Conservation (phyloP, 1,139 yeast genomes). For the Diutina scorzettiae region DNA sequence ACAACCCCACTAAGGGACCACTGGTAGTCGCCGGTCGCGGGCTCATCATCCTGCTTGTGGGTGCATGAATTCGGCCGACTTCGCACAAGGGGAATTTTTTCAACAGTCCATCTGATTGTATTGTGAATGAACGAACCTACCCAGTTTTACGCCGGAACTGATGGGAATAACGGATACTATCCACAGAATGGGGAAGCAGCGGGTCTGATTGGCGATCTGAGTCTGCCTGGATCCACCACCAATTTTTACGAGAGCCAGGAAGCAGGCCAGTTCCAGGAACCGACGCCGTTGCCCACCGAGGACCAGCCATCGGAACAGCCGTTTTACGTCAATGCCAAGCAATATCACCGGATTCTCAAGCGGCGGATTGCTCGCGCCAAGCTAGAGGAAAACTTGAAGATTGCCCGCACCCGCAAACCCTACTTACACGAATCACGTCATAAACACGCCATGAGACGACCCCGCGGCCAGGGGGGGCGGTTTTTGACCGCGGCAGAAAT, state of each 20-base stretch:
- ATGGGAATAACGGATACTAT: constrained; percentile 8
- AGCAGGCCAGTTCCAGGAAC: background rate
- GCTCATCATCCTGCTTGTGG: too few species aligned
- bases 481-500: constrained; percentile 95
- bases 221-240: background rate
- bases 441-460: constrained; percentile 98
- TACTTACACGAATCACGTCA: constrained; percentile 95
- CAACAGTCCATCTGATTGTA: background rate
- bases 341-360: constrained; percentile 86
- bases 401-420: constrained; percentile 85
- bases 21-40: background rate
- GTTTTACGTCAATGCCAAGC: constrained; percentile 94
- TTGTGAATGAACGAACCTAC: constrained; percentile 2
- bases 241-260: background rate
- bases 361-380: constrained; percentile 90
- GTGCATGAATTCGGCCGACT: too few species aligned
- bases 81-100: background rate
- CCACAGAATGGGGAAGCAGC: background rate
- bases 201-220: background rate
- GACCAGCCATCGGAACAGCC: constrained; percentile 54
- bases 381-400: constrained; percentile 77
- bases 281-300: constrained; percentile 7
- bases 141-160: constrained; percentile 7
- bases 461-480: constrained; percentile 97
- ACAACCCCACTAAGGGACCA: background rate